phyloP scores from a whole-genome alignment of 768 basidiomycete species.

The Pulveroboletus ravenelii region DNA sequence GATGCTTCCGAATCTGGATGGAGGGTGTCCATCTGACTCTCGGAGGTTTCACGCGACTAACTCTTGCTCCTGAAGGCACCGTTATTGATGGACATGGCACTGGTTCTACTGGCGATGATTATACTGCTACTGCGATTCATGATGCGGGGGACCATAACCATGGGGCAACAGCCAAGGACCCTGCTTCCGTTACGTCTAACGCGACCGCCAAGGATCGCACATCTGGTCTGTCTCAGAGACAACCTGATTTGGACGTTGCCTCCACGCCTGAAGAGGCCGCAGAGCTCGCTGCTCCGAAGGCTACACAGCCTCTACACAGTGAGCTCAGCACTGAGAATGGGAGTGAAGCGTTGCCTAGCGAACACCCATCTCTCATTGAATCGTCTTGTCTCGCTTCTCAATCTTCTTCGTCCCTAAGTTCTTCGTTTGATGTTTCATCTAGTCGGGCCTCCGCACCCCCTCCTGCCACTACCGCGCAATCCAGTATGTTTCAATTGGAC shows the following conservation, averaged over 20 bases:
- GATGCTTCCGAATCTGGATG: constrained; percentile 38
- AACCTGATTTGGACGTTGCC: constrained; percentile 18
- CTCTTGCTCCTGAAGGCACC: constrained; percentile 38
- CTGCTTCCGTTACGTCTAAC: constrained; percentile 25
- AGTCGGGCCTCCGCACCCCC: constrained; percentile 36
- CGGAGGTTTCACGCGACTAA: constrained; percentile 57
- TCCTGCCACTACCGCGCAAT: constrained; percentile 27
- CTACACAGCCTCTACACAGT: constrained; percentile 14
- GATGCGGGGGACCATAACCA: constrained; percentile 12
- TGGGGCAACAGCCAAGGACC: constrained; percentile 22
- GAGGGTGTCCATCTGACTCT: constrained; percentile 38
- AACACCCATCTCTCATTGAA: constrained; percentile 24
- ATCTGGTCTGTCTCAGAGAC: constrained; percentile 16
- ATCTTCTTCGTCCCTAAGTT: constrained; percentile 30
- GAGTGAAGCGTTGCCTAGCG: constrained; percentile 12
- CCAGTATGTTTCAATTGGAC: constrained; percentile 37
- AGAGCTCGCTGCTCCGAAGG: constrained; percentile 17
- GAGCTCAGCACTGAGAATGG: constrained; percentile 18
- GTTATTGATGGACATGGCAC: constrained; percentile 35
- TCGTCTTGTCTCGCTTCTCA: constrained; percentile 30
- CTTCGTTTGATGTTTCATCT: constrained; percentile 44
- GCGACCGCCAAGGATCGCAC: constrained; percentile 9
- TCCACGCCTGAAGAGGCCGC: constrained; percentile 18
- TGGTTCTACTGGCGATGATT: constrained; percentile 30
- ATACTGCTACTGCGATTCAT: constrained; percentile 12